phyloP scores from a whole-genome alignment of 306 rosid species.

The Prunus dulcis region DNA sequence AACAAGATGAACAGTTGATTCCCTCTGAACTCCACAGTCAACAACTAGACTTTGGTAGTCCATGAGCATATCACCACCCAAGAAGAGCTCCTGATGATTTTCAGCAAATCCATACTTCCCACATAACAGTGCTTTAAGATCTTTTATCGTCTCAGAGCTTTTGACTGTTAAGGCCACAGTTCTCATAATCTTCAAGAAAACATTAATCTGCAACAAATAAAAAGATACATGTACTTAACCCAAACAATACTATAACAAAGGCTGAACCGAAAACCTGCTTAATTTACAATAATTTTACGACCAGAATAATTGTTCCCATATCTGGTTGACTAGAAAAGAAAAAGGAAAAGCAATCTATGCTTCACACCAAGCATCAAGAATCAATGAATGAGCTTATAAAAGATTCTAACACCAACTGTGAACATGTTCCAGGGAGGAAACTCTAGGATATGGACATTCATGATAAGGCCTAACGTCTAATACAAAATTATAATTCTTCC shows the following conservation, averaged over 20 bases:
- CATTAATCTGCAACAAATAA: slow-evolving; percentile 2
- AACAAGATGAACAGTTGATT: slow-evolving; percentile 10
- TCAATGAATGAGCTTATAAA: no score
- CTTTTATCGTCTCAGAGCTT: slow-evolving; percentile 4
- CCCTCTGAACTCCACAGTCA: slow-evolving; percentile 12
- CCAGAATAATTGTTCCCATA: no score
- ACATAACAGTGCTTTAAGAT: slow-evolving; percentile 12
- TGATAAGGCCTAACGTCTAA: neutral
- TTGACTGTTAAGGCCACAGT: slow-evolving; percentile 5
- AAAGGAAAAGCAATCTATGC: no score
- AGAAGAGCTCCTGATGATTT: slow-evolving; percentile 10
- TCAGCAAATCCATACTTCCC: slow-evolving; percentile 7
- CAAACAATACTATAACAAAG: neutral
- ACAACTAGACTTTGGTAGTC: slow-evolving; percentile 1
- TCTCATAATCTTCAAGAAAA: neutral
- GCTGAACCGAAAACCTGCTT: neutral
- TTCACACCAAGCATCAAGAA: no score
- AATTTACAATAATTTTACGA: neutral
- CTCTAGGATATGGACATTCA: no score
- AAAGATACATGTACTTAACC: no score
- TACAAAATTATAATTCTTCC: no score
- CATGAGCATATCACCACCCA: neutral
- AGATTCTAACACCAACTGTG: no score
- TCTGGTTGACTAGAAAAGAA: no score
- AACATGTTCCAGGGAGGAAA: no score